These are phyloP conservation scores for Odontarrhena argentea DNA, from an alignment of 345 rosid genomes.

Conservation along the genomic window DNA sequence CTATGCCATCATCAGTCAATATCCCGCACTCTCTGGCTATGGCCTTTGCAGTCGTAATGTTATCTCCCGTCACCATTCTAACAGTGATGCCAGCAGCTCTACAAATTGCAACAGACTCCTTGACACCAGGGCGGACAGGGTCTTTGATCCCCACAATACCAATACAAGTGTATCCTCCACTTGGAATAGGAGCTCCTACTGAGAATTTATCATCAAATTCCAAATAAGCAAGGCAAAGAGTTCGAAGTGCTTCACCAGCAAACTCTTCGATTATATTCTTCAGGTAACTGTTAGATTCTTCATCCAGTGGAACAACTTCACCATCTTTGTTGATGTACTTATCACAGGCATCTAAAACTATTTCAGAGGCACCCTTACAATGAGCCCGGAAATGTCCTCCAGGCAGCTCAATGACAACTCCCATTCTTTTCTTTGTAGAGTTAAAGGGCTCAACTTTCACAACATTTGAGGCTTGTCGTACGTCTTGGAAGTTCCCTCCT, in stretches of 20 bases:
- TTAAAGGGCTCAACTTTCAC: constrained; percentile 92
- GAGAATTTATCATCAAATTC: constrained; percentile 66
- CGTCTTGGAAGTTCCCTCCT: constrained; percentile 74
- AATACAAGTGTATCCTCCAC: constrained; percentile 58
- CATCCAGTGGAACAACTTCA: constrained; percentile 71
- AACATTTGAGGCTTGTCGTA: constrained; percentile 50
- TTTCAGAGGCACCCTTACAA: constrained; percentile 92
- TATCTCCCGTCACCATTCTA: constrained; percentile 93
- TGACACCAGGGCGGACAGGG: constrained; percentile 82
- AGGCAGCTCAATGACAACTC: constrained; percentile 74
- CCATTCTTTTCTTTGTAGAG: constrained; percentile 87
- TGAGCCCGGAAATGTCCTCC: constrained; percentile 63
- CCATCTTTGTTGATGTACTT: constrained; percentile 69
- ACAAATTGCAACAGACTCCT: constrained; percentile 81
- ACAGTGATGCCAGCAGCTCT: constrained; percentile 80
- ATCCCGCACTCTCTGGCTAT: constrained; percentile 91
- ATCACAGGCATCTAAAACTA: constrained; percentile 72
- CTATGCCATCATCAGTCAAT: constrained; percentile 62
- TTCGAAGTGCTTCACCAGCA: constrained; percentile 92
- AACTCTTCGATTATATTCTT: constrained; percentile 62
- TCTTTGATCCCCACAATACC: constrained; percentile 91
- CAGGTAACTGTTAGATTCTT: constrained; percentile 49
- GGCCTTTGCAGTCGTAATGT: constrained; percentile 85
- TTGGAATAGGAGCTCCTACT: constrained; percentile 56
- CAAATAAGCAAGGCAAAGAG: constrained; percentile 84